These are phyloP conservation scores for Alternaria brassicae DNA, from an alignment of 2,329 filamentous ascomycete species.

Conservation along the genomic window DNA sequence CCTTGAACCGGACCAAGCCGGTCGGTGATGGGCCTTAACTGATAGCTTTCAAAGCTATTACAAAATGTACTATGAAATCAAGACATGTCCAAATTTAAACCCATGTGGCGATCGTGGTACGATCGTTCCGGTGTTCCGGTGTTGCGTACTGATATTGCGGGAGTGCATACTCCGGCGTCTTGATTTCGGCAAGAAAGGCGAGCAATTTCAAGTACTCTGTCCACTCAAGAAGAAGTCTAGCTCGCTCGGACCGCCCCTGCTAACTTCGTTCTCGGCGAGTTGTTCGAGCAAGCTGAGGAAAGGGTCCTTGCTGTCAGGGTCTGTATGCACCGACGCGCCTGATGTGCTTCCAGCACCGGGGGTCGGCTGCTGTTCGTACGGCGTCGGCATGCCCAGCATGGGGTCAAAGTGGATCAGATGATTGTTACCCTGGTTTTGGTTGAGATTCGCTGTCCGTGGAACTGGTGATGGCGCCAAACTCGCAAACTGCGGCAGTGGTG, in stretches of 20 bases:
- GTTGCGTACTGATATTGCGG: conserved; percentile 5
- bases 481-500: conserved; percentile 44
- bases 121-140: conserved; percentile 6
- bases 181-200: conserved; percentile 6
- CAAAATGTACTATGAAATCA: conserved; percentile 21
- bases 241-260: conserved; percentile 72
- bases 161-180: not conserved
- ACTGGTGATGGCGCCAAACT: conserved; percentile 43
- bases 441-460: conserved; percentile 28
- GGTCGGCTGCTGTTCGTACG: conserved; percentile 54
- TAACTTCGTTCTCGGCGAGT: conserved; percentile 80
- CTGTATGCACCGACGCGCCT: conserved; percentile 50
- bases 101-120: not conserved
- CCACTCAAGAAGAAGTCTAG: conserved; percentile 75
- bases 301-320: conserved; percentile 72
- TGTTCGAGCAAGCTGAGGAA: conserved; percentile 82
- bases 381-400: conserved; percentile 53
- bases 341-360: conserved; percentile 54
- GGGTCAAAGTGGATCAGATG: conserved; percentile 40
- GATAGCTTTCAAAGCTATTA: conserved; percentile 21
- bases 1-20: conserved; percentile 4
- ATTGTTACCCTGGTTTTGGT: conserved; percentile 24
- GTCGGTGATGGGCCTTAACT: conserved; percentile 6
- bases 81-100: conserved; percentile 2
- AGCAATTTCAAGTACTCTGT: conserved; percentile 33